These are phyloP conservation scores for Chenopodium berlandieri DNA, from an alignment of 148 eudicot genomes.

Conservation along the genomic window DNA sequence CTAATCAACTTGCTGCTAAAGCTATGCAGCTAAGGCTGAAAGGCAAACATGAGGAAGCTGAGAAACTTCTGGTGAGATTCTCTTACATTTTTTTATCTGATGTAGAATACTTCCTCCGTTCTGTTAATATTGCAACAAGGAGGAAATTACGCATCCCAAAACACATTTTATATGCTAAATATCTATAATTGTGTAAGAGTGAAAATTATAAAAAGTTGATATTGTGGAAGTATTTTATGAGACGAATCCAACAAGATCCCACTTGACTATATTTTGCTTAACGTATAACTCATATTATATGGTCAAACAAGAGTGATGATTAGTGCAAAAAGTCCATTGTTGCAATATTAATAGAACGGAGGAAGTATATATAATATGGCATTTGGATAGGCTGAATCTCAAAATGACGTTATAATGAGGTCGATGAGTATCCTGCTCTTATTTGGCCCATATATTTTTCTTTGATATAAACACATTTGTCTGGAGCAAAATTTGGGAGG, in stretches of 20 bases:
- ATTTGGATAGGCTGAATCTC: not conserved
- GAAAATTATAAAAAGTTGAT: too few species aligned
- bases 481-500: not conserved
- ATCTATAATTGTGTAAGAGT: too few species aligned
- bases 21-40: constrained; percentile 87
- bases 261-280: too few species aligned
- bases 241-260: too few species aligned
- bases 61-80: constrained; percentile 63
- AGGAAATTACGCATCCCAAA: too few species aligned
- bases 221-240: too few species aligned
- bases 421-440: not conserved
- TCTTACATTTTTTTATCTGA: not conserved
- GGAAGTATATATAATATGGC: not conserved
- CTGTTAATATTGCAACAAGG: too few species aligned
- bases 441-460: not conserved
- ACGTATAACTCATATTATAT: too few species aligned
- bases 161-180: too few species aligned
- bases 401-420: not conserved
- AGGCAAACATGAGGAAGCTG: constrained; percentile 92
- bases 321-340: too few species aligned
- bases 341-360: too few species aligned
- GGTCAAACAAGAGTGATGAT: too few species aligned
- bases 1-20: constrained; percentile 92
- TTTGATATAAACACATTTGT: not conserved
- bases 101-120: not conserved